Evolutionary conservation across 2,329 filamentous ascomycete genomes (phyloP).

Genomic region (Zasmidium angulare): DNA sequence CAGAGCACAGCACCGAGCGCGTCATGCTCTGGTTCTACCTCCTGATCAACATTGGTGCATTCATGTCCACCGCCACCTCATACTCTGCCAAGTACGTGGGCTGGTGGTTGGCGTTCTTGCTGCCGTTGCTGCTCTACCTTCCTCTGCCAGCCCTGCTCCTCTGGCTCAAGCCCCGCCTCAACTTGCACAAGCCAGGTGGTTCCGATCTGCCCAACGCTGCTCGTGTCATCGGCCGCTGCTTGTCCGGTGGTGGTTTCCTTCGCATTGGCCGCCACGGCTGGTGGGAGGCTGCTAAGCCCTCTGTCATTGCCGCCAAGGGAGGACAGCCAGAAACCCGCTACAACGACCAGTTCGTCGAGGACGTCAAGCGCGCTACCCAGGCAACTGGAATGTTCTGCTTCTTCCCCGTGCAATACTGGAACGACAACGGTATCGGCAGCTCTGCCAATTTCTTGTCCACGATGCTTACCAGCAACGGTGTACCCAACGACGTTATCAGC

Average conservation of each 20-base stretch:
- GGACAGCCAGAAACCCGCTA: slow-evolving; percentile 43
- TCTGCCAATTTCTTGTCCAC: slow-evolving; percentile 27
- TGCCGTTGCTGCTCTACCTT: slow-evolving; percentile 63
- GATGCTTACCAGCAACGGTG: slow-evolving; percentile 34
- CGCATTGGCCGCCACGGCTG: slow-evolving; percentile 22
- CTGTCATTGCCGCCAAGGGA: slow-evolving; percentile 26
- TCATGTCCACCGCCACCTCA: slow-evolving; percentile 21
- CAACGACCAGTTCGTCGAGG: slow-evolving; percentile 69
- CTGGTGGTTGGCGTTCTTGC: slow-evolving; percentile 64
- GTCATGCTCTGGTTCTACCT: slow-evolving; percentile 65
- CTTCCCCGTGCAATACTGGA: slow-evolving; percentile 45
- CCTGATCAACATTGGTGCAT: slow-evolving; percentile 64
- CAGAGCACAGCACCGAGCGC: slow-evolving; percentile 46
- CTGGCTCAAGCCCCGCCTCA: slow-evolving; percentile 29
- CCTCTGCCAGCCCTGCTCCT: slow-evolving; percentile 37
- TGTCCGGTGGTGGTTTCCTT: slow-evolving; percentile 17
- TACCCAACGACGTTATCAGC: slow-evolving; percentile 49
- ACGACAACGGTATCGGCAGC: slow-evolving; percentile 35
- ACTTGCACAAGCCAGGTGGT: slow-evolving; percentile 26
- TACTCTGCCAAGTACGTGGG: slow-evolving; percentile 66
- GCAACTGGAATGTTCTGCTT: slow-evolving; percentile 60
- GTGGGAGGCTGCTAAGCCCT: slow-evolving; percentile 31
- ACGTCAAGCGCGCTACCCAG: slow-evolving; percentile 59
- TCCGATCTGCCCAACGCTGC: slow-evolving; percentile 27
- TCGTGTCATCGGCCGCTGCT: slow-evolving; percentile 22